phyloP scores from a whole-genome alignment of 1,284 basidiomycete species.

The Marasmius tenuissimus region DNA sequence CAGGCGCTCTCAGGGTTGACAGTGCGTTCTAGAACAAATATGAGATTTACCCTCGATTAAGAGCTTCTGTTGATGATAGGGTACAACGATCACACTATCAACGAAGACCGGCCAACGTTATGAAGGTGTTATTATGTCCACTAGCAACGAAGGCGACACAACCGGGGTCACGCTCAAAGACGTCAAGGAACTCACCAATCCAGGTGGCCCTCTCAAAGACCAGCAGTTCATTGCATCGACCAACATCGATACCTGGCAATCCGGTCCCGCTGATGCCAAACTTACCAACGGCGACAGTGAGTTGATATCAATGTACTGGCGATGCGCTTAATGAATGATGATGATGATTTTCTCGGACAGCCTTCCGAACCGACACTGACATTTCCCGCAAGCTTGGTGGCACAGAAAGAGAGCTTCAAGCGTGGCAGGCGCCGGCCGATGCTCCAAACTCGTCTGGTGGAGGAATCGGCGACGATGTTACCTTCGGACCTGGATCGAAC shows the following conservation, averaged over 20 bases:
- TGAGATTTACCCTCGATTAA: not conserved
- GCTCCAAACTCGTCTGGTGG: conserved; percentile 22
- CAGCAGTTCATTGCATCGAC: conserved; percentile 64
- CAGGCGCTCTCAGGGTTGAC: conserved; percentile 64
- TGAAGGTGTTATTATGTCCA: conserved; percentile 68
- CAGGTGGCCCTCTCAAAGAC: conserved; percentile 68
- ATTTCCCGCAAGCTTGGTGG: conserved; percentile 62
- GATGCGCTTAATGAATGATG: conserved; percentile 4
- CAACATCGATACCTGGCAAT: conserved; percentile 70
- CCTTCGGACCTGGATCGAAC: conserved; percentile 58
- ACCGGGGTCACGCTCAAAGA: conserved; percentile 73
- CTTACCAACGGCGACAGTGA: conserved; percentile 67
- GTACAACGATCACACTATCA: conserved; percentile 68
- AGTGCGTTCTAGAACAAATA: conserved; percentile 40
- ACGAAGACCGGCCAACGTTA: conserved; percentile 69
- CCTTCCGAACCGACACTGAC: conserved; percentile 88
- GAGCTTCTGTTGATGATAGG: conserved; percentile 38
- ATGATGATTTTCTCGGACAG: conserved; percentile 34
- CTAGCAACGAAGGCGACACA: conserved; percentile 63
- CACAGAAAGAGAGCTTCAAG: conserved; percentile 81
- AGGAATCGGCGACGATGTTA: conserved; percentile 55
- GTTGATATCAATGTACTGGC: conserved; percentile 18
- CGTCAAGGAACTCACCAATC: conserved; percentile 63
- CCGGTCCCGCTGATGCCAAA: conserved; percentile 72
- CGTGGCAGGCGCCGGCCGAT: conserved; percentile 62